Evolutionary conservation across 345 rosid genomes (phyloP), one percentile per base, ranked within the genome.

Genomic region (Euphorbia pulcherrima): DNA sequence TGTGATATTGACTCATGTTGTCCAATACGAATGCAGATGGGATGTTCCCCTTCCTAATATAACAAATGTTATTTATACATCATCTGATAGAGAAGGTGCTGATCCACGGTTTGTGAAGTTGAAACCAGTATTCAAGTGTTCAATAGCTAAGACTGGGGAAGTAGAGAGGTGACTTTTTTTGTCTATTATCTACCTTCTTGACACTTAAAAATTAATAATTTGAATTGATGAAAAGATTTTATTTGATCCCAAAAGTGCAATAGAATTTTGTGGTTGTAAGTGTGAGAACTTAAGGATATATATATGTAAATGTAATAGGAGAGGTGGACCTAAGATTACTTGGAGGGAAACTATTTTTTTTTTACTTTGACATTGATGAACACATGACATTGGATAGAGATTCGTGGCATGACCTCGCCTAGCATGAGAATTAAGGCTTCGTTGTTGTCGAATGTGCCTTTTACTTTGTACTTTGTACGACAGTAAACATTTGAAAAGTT

Each of bases 91-190:
- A 74, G 85, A 81, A 69, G 86, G 83, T 26, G 83, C 85, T 37
- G 99, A 94, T 84, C 99, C 97, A 68, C 92, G 93, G 39, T 91
- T 89, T 76, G 81, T 91, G 48, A 89, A 91, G 75, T 47, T 94
- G 84, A 76, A 86, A 77, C 96, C 99, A 48, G 88, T 94, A 71
- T 89, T 94, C 74, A 88, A 75, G 76, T 91, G 93, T 75, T 84
- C 96, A 60, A 75, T 71, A 72, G 67, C 85, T 74, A 89, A 84
- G 60, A 75, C 84, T 77, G 96, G 97, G 68, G 87, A 80, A 59
- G 62, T 73, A 35, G 82, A 77, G 80, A 89, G 98, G 96, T 93
- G 74, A 61, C 65, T 68, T 68, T 66, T n/a, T 72, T 7, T 55
- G 14, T 70, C 24, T 69, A 9, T 37, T 62, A 35, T 65, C 12